Evolutionary conservation across 306 rosid species (phyloP), one percentile per base, ranked within the genome.

Genomic region (Sicyos edulis): DNA sequence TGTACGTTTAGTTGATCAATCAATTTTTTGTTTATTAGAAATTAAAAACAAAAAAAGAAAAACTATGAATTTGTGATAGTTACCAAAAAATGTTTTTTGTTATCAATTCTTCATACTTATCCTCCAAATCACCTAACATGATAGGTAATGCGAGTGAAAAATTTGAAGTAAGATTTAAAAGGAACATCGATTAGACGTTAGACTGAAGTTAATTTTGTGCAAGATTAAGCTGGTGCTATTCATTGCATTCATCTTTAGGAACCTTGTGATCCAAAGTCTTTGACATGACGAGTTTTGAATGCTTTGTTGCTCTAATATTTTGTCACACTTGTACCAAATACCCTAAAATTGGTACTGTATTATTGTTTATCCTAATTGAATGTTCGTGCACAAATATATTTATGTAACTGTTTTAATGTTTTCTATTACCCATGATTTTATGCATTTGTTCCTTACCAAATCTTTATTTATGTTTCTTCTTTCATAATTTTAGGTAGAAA

Each of bases 401-500:
- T 16, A 34, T 7, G 40, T 32, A 32, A 32, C 34, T 5, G 37
- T 34, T 14, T 68, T 24, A 13, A 21, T 47, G 14, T 2, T 49
- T 20, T 68, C 53, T 20, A 44, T 68, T 68, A 16, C 37, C 26
- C 58, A 21, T 50, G 44, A 13, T 26, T 24, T 47, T 49, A 34
- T 19, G 37, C 19, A 73, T 74, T 22, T 15, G 10, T 40, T 55
- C 20, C 49, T 0, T 57, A 57, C 63, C 42, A 8, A 37, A 72
- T 37, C 52, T 76, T 26, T 68, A 62, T 67, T 60, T 56, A 60
- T 49, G 71, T 73, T 76, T 66, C 29, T 58, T 67, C 67, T 69
- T 62, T 67, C 37, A 73, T 54, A 64, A 73, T 78, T 77, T 75
- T 83, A 90, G 97, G 97, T 93, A 70, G 97, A 93, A 77, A 90